These are phyloP conservation scores for Ajuga reptans DNA, from an alignment of 305 asterid species.

Conservation along the genomic window DNA sequence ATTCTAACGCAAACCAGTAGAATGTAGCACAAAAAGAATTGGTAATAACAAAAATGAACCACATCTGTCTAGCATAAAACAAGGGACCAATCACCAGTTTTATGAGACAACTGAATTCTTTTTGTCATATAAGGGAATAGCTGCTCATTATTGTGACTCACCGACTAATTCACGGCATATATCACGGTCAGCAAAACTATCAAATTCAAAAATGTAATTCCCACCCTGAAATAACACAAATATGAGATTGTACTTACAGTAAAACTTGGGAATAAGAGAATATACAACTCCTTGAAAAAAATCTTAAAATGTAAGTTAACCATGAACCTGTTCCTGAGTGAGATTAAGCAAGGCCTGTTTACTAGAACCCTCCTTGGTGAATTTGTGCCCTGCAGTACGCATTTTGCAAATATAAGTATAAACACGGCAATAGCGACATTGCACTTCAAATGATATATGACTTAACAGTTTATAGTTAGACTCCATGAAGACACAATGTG, in stretches of 20 bases:
- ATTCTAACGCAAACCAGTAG: background rate
- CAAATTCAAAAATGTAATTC: conserved; percentile 72
- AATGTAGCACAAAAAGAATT: background rate
- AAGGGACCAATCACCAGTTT: background rate
- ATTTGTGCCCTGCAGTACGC: conserved; percentile 47
- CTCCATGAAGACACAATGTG: background rate
- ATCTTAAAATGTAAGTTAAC: background rate
- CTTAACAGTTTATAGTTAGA: background rate
- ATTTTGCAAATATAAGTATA: conserved; percentile 13
- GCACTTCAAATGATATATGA: conserved; percentile 7
- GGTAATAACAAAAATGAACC: background rate
- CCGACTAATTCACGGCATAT: conserved; percentile 83
- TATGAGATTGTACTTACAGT: conserved; percentile 10
- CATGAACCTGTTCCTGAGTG: conserved; percentile 53
- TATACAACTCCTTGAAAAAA: background rate
- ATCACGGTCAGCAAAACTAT: conserved; percentile 76
- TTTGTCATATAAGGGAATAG: conserved; percentile 10
- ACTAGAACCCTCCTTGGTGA: conserved; percentile 63
- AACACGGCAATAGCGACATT: conserved; percentile 4
- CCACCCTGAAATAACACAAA: conserved; percentile 48
- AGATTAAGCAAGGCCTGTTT: conserved; percentile 79
- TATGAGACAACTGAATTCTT: background rate
- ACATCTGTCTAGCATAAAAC: background rate
- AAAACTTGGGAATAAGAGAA: conserved; percentile 7
- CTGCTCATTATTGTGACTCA: conserved; percentile 33